Percentiles rank a stretch among this genome's conserved stretches.
phyloP scores from a whole-genome alignment of 2,329 filamentous ascomycete genomes.

The Dothistroma septosporum region DNA sequence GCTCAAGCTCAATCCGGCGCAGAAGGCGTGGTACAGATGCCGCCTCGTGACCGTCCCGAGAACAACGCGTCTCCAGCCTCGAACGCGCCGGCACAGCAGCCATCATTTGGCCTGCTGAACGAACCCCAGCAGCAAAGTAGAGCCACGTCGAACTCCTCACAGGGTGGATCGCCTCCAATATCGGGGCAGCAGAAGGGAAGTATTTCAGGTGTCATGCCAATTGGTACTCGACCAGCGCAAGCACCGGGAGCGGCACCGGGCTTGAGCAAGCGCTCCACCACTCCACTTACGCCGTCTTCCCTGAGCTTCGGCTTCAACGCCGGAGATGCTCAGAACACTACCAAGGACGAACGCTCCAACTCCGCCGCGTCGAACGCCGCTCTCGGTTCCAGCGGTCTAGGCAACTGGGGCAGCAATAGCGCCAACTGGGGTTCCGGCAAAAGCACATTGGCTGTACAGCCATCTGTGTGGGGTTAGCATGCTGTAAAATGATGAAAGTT shows the following conservation, averaged over 20 bases:
- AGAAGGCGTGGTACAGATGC: constrained; percentile 53
- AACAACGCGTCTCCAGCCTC: constrained; percentile 81
- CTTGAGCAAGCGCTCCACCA: constrained; percentile 78
- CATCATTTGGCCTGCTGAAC: constrained; percentile 41
- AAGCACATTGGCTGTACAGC: constrained; percentile 76
- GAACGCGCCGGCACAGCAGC: constrained; percentile 50
- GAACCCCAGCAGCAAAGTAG: constrained; percentile 63
- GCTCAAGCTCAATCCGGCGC: constrained; percentile 49
- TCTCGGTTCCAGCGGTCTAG: constrained; percentile 38
- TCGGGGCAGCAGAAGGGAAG: constrained; percentile 56
- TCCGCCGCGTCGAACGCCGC: constrained; percentile 58
- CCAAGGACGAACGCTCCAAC: constrained; percentile 52
- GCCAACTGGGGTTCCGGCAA: constrained; percentile 77
- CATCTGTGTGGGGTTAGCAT: constrained; percentile 84
- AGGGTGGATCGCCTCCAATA: constrained; percentile 71
- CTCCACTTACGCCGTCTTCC: constrained; percentile 78
- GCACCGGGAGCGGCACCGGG: constrained; percentile 54
- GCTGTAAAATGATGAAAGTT: background rate
- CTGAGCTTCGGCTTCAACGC: constrained; percentile 65
- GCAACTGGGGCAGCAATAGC: constrained; percentile 72
- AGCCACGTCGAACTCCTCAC: constrained; percentile 82
- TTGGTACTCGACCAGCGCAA: constrained; percentile 78
- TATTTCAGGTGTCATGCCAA: constrained; percentile 73
- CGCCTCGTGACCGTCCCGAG: constrained; percentile 48
- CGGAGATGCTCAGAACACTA: constrained; percentile 48